Percentiles rank a stretch among this genome's conserved stretches.
These are phyloP conservation scores for Coemansia sp. DNA, from an alignment of 192 early-diverging fungal genomes.

Conservation along the genomic window DNA sequence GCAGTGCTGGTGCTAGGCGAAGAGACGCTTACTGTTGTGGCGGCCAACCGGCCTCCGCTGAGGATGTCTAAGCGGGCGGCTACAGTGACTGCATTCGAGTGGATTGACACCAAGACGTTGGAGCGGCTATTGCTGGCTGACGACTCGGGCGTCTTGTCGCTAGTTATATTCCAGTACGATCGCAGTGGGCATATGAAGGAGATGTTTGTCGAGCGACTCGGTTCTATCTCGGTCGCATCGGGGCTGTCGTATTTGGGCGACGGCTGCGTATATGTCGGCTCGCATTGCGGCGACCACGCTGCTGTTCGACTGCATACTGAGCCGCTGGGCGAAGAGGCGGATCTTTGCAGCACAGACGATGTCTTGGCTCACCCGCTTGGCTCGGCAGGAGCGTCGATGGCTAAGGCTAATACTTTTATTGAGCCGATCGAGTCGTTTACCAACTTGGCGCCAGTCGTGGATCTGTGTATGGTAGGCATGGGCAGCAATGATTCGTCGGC, in stretches of 20 bases:
- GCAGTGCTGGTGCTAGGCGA: constrained; percentile 34
- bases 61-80: constrained; percentile 23
- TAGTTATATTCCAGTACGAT: constrained; percentile 58
- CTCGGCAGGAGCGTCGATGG: not conserved
- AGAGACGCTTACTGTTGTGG: constrained; percentile 31
- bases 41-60: not conserved
- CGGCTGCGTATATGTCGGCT: constrained; percentile 81
- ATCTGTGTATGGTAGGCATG: constrained; percentile 83
- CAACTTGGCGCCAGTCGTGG: constrained; percentile 83
- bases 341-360: not conserved
- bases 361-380: constrained; percentile 18
- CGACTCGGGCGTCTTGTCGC: constrained; percentile 63
- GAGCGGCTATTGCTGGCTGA: constrained; percentile 74
- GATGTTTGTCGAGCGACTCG: constrained; percentile 54
- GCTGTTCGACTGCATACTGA: constrained; percentile 65
- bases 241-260: constrained; percentile 70
- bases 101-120: constrained; percentile 56
- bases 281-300: constrained; percentile 82
- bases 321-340: constrained; percentile 29
- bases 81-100: constrained; percentile 60
- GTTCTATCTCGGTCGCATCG: constrained; percentile 58
- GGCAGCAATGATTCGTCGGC: constrained; percentile 60
- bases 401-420: constrained; percentile 55
- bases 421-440: constrained; percentile 63
- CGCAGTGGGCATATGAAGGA: constrained; percentile 29